Percentiles rank a stretch among this genome's conserved stretches.
Conservation (phyloP, 108 stramenopile species). For the Nitzschia sp. region DNA sequence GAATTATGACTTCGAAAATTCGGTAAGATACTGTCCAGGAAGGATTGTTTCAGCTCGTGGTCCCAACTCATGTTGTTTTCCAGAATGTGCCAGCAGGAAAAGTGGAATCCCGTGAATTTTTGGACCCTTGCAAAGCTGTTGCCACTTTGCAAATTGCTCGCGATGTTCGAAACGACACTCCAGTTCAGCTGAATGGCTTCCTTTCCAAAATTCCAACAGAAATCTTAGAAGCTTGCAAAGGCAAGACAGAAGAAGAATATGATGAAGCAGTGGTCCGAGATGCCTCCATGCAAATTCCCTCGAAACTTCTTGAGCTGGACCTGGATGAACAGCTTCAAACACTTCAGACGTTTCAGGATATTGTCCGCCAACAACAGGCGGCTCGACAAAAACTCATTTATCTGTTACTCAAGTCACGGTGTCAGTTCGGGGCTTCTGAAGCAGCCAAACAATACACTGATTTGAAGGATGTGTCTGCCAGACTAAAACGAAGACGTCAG, state of each 20-base stretch:
- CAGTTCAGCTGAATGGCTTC: conserved; percentile 54
- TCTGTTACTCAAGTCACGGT: conserved; percentile 68
- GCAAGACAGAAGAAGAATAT: conserved; percentile 13
- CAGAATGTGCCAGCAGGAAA: conserved; percentile 55
- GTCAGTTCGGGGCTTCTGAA: conserved; percentile 72
- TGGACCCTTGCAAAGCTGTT: conserved; percentile 73
- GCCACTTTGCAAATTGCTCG: conserved; percentile 81
- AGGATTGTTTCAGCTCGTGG: not conserved
- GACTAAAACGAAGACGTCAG: conserved; percentile 63
- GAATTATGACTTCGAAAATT: conserved; percentile 64
- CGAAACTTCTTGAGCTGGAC: conserved; percentile 70
- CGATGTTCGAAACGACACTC: conserved; percentile 74
- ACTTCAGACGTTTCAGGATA: conserved; percentile 52
- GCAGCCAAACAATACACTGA: conserved; percentile 61
- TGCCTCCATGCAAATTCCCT: conserved; percentile 48
- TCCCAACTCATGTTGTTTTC: not conserved
- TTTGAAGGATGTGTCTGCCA: conserved; percentile 30
- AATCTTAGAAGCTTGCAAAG: conserved; percentile 42
- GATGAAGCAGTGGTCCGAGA: conserved; percentile 35
- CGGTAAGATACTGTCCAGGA: conserved; percentile 27
- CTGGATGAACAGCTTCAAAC: conserved; percentile 59
- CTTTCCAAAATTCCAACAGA: conserved; percentile 58
- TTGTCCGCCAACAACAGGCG: conserved; percentile 56
- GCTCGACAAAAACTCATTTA: conserved; percentile 58
- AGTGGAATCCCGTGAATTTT: conserved; percentile 61